Percentiles rank a stretch among this genome's conserved stretches.
phyloP scores from a whole-genome alignment of 1,139 yeast genomes.

The Diutina mesorugosa region DNA sequence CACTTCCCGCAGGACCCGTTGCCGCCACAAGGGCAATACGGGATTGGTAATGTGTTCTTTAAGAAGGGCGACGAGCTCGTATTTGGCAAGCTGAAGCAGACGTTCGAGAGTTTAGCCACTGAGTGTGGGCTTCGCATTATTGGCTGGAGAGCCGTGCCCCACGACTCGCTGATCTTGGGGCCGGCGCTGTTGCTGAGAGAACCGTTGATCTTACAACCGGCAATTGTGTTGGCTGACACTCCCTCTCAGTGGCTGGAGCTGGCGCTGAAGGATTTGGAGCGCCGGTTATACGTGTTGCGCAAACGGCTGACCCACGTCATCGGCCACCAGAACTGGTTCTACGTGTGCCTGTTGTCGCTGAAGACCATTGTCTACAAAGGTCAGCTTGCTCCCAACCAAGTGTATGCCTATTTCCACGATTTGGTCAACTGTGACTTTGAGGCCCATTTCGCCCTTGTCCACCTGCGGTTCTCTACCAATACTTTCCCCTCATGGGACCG shows the following conservation, averaged over 20 bases:
- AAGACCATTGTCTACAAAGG: constrained; percentile 94
- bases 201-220: constrained; percentile 82
- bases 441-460: constrained; percentile 93
- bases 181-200: constrained; percentile 93
- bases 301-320: constrained; percentile 84
- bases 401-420: constrained; percentile 88
- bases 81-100: constrained; percentile 53
- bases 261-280: constrained; percentile 51
- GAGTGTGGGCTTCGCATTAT: constrained; percentile 70
- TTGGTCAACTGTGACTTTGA: constrained; percentile 84
- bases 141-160: constrained; percentile 96
- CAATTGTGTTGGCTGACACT: constrained; percentile 51
- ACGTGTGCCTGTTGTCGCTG: constrained; percentile 84
- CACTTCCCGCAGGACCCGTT: constrained; percentile 40
- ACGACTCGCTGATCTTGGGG: constrained; percentile 83
- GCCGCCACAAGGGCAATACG: constrained; percentile 80
- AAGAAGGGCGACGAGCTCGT: constrained; percentile 55
- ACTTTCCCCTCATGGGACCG: constrained; percentile 99
- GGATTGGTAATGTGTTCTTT: constrained; percentile 89
- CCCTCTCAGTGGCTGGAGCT: background rate
- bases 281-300: constrained; percentile 72
- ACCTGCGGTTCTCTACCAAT: constrained; percentile 94
- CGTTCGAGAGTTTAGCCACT: constrained; percentile 71
- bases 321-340: constrained; percentile 95
- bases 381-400: constrained; percentile 93